Percentiles rank a stretch among this genome's conserved stretches.
Evolutionary conservation across 1,139 yeast genomes (phyloP).

Genomic region (Protomyces pachydermus): DNA sequence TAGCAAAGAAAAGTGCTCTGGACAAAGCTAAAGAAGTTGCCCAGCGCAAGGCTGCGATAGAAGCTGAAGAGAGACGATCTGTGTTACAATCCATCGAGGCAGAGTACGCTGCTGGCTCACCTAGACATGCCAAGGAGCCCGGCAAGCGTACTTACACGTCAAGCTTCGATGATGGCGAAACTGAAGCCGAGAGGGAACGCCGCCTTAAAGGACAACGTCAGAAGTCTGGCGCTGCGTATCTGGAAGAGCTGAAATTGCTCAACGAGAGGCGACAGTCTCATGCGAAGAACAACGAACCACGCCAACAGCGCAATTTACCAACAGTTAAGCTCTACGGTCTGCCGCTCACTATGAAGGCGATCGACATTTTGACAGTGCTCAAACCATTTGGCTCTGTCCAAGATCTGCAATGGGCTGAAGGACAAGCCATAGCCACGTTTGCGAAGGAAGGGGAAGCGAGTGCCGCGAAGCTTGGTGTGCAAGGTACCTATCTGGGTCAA

Average conservation of each 20-base stretch:
- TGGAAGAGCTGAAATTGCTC: constrained; percentile 12
- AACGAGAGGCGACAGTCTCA: neutral
- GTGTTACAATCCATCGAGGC: constrained; percentile 31
- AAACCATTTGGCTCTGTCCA: neutral
- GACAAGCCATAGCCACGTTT: neutral
- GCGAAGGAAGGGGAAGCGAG: neutral
- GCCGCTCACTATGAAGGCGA: neutral
- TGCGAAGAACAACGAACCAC: neutral
- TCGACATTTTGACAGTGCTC: neutral
- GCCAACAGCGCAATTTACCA: neutral
- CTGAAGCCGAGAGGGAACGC: constrained; percentile 26
- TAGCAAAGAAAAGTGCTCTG: constrained; percentile 28
- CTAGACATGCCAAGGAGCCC: neutral
- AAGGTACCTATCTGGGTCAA: neutral
- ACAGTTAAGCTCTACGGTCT: neutral
- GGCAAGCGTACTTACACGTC: constrained; percentile 4
- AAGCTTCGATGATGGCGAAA: constrained; percentile 12
- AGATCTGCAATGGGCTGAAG: neutral
- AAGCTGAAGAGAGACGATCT: constrained; percentile 21
- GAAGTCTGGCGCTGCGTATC: constrained; percentile 24
- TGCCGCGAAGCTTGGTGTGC: neutral
- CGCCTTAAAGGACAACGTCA: constrained; percentile 20
- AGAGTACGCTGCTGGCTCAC: constrained; percentile 7
- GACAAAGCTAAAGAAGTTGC: constrained; percentile 32
- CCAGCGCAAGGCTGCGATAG: constrained; percentile 28